These are phyloP conservation scores for Naganishia onofrii DNA, from an alignment of 768 basidiomycete species.

Conservation along the genomic window DNA sequence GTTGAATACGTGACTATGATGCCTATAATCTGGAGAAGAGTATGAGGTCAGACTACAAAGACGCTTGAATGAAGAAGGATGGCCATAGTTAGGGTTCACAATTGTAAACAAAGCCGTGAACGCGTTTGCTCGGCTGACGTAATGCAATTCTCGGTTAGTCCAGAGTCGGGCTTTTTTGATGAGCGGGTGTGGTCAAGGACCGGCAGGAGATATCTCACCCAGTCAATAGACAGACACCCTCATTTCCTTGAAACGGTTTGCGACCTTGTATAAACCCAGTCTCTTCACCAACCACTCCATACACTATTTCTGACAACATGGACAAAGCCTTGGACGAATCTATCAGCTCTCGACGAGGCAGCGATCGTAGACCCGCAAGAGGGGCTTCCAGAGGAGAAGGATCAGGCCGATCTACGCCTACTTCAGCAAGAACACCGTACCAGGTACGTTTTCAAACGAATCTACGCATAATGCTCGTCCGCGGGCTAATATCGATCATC, in stretches of 20 bases:
- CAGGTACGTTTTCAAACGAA: background rate
- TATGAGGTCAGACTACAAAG: too few relatives aligned
- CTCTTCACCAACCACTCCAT: background rate
- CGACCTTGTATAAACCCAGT: background rate
- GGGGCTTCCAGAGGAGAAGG: slow-evolving; percentile 12
- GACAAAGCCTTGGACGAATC: slow-evolving; percentile 17
- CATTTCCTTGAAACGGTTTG: background rate
- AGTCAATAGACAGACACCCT: too few relatives aligned
- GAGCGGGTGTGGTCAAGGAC: too few relatives aligned
- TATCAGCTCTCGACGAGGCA: slow-evolving; percentile 15
- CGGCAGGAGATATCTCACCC: too few relatives aligned
- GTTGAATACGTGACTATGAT: background rate
- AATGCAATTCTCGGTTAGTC: too few relatives aligned
- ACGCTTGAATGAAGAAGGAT: too few relatives aligned
- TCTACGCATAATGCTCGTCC: background rate
- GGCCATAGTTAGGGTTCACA: too few relatives aligned
- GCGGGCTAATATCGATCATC: background rate
- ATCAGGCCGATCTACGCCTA: slow-evolving; percentile 18
- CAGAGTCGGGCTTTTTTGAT: too few relatives aligned
- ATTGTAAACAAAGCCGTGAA: slow-evolving; percentile 2
- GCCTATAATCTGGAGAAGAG: background rate
- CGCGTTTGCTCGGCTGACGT: background rate
- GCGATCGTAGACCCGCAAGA: slow-evolving; percentile 19
- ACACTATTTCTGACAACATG: background rate
- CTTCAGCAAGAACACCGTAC: slow-evolving; percentile 33